Base-by-base conservation (phyloP, 305 asterid genomes). In the Petunia hybrid region DNA sequence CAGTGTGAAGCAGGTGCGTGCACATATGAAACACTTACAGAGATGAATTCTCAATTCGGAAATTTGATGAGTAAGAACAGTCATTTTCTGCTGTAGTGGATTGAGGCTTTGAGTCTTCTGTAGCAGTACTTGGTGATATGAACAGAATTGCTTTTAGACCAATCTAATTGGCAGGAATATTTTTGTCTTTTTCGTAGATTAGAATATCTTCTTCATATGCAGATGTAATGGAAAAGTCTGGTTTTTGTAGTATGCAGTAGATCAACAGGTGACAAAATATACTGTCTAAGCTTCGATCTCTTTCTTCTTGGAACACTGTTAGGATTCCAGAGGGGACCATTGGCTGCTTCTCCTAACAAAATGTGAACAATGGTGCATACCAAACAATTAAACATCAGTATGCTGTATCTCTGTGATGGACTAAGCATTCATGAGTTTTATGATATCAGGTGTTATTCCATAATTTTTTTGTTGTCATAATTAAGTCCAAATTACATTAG, bases 111-210 rank as follows among this genome's bases (percentile, higher is more conserved):
- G 43, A 38, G 12, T 2, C 13, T 76, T 76, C 61, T 40, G 1
- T 22, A 6, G 66, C 38, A 55, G 64, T 41, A 48, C 0, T 2
- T 14, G 84, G 81, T 35, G 82, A 78, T 0, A 74, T 42, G 39
- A 84, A 78, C 48, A 80, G 65, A 79, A 79, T 77, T 8, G 89
- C 90, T 67, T 94, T 93, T 5, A 84, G 78, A 3, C 92, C 91
- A 42, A 89, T 83, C 87, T 90, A 92, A 46, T 88, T 89, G 0
- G 81, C 87, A 0, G 85, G 68, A 8, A 89, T 80, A 14, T 43
- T 36, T 77, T 67, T 62, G 42, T 83, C 85, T 51, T 80, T 83
- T 8, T 87, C 80, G 3, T 83, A 86, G 14, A 91, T 87, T 0
- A 90, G 80, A 8, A 53, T 67, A 42, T 82, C 88, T 3, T 86